These are phyloP conservation scores for Diversispora epigaea DNA, from an alignment of 192 early-diverging fungal genomes.

Conservation along the genomic window DNA sequence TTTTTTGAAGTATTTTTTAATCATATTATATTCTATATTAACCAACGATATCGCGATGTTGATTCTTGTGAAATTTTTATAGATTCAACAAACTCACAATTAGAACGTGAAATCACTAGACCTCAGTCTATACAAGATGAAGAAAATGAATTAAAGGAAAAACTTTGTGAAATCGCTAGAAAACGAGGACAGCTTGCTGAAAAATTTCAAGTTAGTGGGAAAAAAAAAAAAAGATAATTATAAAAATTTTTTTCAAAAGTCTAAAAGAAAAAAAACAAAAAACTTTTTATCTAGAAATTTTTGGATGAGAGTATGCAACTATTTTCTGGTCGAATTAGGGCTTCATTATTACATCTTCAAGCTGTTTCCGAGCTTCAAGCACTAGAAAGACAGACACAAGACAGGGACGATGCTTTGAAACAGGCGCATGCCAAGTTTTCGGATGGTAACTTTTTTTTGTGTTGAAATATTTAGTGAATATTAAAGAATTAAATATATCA, in stretches of 20 bases:
- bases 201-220: slow-evolving; percentile 34
- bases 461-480: no score
- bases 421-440: slow-evolving; percentile 37
- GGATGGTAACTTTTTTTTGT: slow-evolving; percentile 33
- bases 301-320: slow-evolving; percentile 34
- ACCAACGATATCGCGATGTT: no score
- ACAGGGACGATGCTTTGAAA: slow-evolving; percentile 45
- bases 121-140: slow-evolving; percentile 15
- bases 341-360: slow-evolving; percentile 39
- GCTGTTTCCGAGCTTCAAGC: slow-evolving; percentile 34
- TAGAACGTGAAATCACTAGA: not conserved
- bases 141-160: slow-evolving; percentile 34
- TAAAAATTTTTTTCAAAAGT: no score
- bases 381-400: slow-evolving; percentile 31
- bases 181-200: slow-evolving; percentile 30
- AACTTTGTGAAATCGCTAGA: slow-evolving; percentile 20
- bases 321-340: slow-evolving; percentile 35
- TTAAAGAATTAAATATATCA: no score
- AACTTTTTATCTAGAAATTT: not conserved
- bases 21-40: not conserved
- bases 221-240: not conserved
- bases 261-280: no score
- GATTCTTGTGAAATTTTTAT: no score
- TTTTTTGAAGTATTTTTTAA: not conserved
- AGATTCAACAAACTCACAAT: slow-evolving; percentile 19